Evolutionary conservation across 192 early-diverging fungal species (phyloP), one percentile per base, ranked within the genome.

Genomic region (Glomus cerebriforme): DNA sequence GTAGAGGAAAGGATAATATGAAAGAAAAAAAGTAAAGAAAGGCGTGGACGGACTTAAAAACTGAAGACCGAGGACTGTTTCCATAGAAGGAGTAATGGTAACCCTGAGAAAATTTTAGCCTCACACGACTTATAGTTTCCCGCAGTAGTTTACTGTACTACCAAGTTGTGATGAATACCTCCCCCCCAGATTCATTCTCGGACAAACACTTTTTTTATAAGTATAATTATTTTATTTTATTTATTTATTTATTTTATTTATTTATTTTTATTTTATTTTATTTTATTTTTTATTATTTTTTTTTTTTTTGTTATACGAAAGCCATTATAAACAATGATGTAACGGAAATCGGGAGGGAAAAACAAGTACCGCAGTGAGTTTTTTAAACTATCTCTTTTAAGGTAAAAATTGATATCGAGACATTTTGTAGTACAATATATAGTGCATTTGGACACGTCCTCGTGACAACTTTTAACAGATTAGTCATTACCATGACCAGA

Each of bases 71-170:
- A 68, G 66, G 22, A 68, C 66, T 10, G 35, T 68, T 68, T 68
- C 66, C 66, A 68, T 35, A 68, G 66, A 29, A 37, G 35, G 66
- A 35, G 35, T 35, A n/a, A 19, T 68, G 66, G 66, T 68, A 68
- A 68, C 66, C 66, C 66, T 68, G 66, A 35, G 66, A 68, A 68
- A 68, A 68, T 39, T 65, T 68, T 68, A 68, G 66, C 66, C 66
- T 68, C 66, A 68, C 29, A 66, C 27, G 64, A 68, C 8, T 13
- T 35, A 68, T 68, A 39, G 39, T 54, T 65, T 34, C 29, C 35
- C 66, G 66, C 66, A 68, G 66, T n/a, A 68, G 66, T 39, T 37
- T 68, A 31, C 26, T 32, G 63, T 54, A 22, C 49, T 22, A 54
- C 49, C 49, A 54, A 43, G 39, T 22, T 22, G 49, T 54, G 49